Base-by-base conservation (phyloP, 352 stramenopile genomes). In the Pythium aphanidermatum region DNA sequence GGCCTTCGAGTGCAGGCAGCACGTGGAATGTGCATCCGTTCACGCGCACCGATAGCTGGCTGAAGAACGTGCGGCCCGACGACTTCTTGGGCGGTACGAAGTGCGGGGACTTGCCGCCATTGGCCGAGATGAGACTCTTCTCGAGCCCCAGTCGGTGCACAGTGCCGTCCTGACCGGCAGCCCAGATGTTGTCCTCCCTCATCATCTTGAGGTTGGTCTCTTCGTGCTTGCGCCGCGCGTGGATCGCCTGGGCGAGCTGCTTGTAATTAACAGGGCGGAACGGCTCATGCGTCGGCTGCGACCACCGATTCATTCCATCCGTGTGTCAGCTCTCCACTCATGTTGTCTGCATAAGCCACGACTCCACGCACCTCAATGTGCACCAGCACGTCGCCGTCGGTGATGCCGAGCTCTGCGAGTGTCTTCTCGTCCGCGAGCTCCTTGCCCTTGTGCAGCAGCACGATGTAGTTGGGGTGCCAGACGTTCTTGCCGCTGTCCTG, bases 161-260 rank as follows among this genome's bases (percentile, higher is more conserved):
- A 5, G 74, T 93, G 35, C 82, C 82, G 28, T 93, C 82, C 58
- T 73, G 42, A 12, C 76, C 66, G 1, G 82, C 82, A 17, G 82
- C 82, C 82, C 82, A 94, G 32, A 92, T 91, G 46, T 92, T 92
- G 51, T 94, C 83, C 67, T 92, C 72, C 61, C 90, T 86, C 53
- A 84, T 74, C 69, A 92, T 88, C 58, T 89, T 82, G 44, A 92
- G 43, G 51, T 89, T 89, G 13, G 70, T 52, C 49, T 91, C 75
- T 45, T 94, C 80, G 44, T 94, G 80, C 57, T 81, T 82, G 41
- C 77, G 71, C 34, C 73, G 82, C 30, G 55, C 77, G 42, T 82
- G 80, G 43, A 93, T 86, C 36, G 73, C 77, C 45, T 93, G 73
- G 8, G 82, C 82, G 35, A 93, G 64, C 32, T 70, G 40, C 56